A percentile compares a stretch with the other conserved stretches of the same genome.
These are phyloP conservation scores for Prorocentrum cordatum DNA, from an alignment of 169 alveolate genomes.

Conservation along the genomic window DNA sequence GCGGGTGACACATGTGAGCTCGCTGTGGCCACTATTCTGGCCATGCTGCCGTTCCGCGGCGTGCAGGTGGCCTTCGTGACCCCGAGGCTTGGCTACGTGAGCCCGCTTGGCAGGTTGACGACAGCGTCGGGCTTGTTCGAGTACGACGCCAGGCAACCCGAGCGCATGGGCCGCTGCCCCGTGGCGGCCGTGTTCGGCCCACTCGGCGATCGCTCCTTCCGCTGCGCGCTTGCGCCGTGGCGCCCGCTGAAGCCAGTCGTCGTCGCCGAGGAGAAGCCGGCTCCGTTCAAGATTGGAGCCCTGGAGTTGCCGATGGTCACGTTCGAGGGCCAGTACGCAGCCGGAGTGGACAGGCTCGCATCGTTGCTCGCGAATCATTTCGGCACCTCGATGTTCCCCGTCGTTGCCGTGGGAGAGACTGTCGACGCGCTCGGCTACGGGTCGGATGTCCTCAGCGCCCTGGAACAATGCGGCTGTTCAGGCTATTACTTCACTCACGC, in stretches of 20 bases:
- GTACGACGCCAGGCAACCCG: constrained; percentile 52
- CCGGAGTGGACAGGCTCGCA: constrained; percentile 40
- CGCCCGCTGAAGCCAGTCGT: not conserved
- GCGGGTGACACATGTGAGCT: too few relatives aligned
- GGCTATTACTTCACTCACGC: constrained; percentile 52
- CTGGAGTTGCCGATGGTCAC: constrained; percentile 51
- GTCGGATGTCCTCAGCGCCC: not conserved
- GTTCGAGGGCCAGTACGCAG: constrained; percentile 16
- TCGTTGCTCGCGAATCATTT: constrained; percentile 7
- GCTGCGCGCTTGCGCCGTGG: not conserved
- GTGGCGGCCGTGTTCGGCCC: constrained; percentile 43
- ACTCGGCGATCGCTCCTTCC: not conserved
- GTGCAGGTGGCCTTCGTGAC: too few relatives aligned
- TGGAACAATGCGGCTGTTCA: constrained; percentile 24
- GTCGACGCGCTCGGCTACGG: constrained; percentile 52
- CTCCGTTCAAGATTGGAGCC: constrained; percentile 54
- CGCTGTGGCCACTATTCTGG: too few relatives aligned
- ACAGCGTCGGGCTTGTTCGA: constrained; percentile 46
- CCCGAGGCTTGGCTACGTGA: constrained; percentile 34
- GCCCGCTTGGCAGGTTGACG: not conserved
- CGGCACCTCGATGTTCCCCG: constrained; percentile 29
- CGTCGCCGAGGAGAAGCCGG: constrained; percentile 53
- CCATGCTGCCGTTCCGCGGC: too few relatives aligned
- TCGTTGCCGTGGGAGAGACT: constrained; percentile 51
- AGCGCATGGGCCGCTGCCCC: constrained; percentile 57